Evolutionary conservation across 176 grass and related monocot species (phyloP).

Genomic region (Oryza glaberrima): DNA sequence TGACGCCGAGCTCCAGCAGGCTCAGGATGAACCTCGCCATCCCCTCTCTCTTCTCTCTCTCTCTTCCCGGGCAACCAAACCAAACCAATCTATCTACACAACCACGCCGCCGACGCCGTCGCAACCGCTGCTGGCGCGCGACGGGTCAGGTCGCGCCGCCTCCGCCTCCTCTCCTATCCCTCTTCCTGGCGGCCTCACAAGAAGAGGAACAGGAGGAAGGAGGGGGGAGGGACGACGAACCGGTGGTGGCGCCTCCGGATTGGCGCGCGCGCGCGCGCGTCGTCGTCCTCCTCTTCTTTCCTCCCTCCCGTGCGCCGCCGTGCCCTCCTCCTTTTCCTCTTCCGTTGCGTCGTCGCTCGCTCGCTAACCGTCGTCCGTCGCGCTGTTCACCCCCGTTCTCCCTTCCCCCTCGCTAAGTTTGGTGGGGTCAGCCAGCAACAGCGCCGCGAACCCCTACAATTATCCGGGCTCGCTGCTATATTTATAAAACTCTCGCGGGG

Average conservation of each 20-base stretch:
- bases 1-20: slow-evolving; percentile 79
- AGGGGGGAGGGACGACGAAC: background rate
- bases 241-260: slow-evolving; percentile 34
- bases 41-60: background rate
- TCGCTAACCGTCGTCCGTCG: background rate
- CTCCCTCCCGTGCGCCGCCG: background rate
- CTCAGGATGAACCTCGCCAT: slow-evolving; percentile 80
- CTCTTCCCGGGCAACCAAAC: no score
- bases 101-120: background rate
- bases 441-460: background rate
- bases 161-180: slow-evolving; percentile 15
- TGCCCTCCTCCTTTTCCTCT: background rate
- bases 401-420: background rate
- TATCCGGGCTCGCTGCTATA: slow-evolving; percentile 3
- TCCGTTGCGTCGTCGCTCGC: background rate
- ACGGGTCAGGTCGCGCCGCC: background rate
- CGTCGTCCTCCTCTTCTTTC: background rate
- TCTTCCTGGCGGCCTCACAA: background rate
- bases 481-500: slow-evolving; percentile 33
- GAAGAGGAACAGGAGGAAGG: slow-evolving; percentile 40
- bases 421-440: background rate
- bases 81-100: background rate
- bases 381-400: background rate
- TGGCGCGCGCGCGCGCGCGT: background rate
- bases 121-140: background rate